Evolutionary conservation across 495 filamentous ascomycete species (phyloP).

Genomic region (Copromyces sp.): DNA sequence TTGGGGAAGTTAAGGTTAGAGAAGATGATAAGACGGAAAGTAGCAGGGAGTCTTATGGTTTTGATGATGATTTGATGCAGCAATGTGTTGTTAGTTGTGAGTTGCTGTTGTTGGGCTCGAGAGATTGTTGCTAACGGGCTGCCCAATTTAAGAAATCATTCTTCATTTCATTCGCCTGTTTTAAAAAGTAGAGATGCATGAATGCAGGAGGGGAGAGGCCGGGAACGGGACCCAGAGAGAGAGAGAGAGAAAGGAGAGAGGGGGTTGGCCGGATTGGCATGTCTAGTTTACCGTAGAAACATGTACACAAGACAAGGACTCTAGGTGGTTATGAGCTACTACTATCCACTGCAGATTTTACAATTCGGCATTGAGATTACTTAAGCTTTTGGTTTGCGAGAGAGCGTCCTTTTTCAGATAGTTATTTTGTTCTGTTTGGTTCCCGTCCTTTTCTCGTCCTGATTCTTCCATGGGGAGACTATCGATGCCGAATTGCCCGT

Average conservation of each 20-base stretch:
- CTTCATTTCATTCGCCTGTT: background rate
- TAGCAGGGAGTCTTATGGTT: background rate
- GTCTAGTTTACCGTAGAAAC: background rate
- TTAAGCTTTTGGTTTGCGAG: background rate
- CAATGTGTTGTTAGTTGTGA: background rate
- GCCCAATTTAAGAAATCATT: background rate
- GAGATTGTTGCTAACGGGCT: background rate
- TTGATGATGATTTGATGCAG: background rate
- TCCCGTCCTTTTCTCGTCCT: background rate
- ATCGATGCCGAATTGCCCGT: background rate
- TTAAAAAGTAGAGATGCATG: background rate
- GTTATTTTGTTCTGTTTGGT: background rate
- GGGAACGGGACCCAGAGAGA: background rate
- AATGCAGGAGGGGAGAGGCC: background rate
- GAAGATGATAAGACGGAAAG: background rate
- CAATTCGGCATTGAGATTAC: background rate
- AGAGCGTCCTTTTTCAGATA: background rate
- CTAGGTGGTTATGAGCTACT: background rate
- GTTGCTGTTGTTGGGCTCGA: background rate
- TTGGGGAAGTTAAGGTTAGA: background rate
- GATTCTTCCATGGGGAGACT: background rate
- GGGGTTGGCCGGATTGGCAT: background rate
- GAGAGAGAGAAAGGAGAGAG: background rate
- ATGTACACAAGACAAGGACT: background rate
- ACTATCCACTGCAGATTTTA: background rate